Conservation (phyloP, 441 rosid species). For the Arabidopsis lyrata region DNA sequence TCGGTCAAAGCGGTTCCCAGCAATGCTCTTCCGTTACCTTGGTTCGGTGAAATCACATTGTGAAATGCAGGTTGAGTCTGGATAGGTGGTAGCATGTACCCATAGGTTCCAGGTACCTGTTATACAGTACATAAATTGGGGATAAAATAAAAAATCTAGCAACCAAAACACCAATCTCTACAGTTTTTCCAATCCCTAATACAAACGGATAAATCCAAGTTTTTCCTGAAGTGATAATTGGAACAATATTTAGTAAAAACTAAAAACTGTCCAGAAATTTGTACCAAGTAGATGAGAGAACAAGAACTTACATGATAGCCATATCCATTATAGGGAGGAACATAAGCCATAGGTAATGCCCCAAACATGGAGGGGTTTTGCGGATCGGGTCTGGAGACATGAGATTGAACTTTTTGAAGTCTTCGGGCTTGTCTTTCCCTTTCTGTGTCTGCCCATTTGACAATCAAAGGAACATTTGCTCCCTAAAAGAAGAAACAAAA, state of each 20-base stretch:
- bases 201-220: neutral
- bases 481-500: slow-evolving; percentile 63
- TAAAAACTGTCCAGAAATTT: neutral
- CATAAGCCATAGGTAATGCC: slow-evolving; percentile 86
- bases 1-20: slow-evolving; percentile 47
- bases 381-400: slow-evolving; percentile 61
- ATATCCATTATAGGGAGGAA: slow-evolving; percentile 81
- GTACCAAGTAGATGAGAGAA: neutral
- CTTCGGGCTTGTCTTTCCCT: slow-evolving; percentile 93
- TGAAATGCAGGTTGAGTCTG: slow-evolving; percentile 81
- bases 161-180: neutral
- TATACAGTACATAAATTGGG: neutral
- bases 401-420: slow-evolving; percentile 86
- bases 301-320: slow-evolving; percentile 76
- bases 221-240: neutral
- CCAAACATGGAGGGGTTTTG: slow-evolving; percentile 88
- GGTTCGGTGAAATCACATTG: slow-evolving; percentile 70
- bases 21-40: slow-evolving; percentile 52
- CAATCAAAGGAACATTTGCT: slow-evolving; percentile 92
- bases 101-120: slow-evolving; percentile 87
- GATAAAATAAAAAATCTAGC: neutral
- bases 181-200: neutral
- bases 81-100: slow-evolving; percentile 85
- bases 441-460: slow-evolving; percentile 99
- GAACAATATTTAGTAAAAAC: neutral